phyloP scores from a whole-genome alignment of 192 early-diverging fungal genomes.

The Chytriomyces confervae region DNA sequence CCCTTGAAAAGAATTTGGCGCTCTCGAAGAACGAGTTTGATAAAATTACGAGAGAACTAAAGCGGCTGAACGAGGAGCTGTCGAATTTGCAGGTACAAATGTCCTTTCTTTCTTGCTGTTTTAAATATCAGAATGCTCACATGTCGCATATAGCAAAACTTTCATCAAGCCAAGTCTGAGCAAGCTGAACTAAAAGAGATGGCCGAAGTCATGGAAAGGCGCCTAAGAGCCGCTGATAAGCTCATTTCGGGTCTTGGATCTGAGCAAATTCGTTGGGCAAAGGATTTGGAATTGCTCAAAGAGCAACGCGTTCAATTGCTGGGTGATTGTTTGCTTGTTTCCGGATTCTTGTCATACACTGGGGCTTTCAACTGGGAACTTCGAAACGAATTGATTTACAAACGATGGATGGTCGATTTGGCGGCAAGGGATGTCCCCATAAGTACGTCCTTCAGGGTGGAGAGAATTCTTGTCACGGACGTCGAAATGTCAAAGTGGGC shows the following conservation, averaged over 20 bases:
- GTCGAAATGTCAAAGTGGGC: slow-evolving; percentile 67
- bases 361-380: slow-evolving; percentile 71
- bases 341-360: slow-evolving; percentile 66
- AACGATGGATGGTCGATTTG: slow-evolving; percentile 61
- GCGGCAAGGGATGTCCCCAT: slow-evolving; percentile 50
- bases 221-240: slow-evolving; percentile 65
- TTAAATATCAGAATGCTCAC: background rate
- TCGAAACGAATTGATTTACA: slow-evolving; percentile 64
- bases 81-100: slow-evolving; percentile 46
- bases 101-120: background rate
- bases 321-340: slow-evolving; percentile 65
- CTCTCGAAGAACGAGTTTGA: slow-evolving; percentile 66
- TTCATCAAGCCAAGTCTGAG: slow-evolving; percentile 65
- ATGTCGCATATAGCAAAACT: slow-evolving; percentile 38
- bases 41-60: slow-evolving; percentile 64
- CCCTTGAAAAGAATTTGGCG: slow-evolving; percentile 62
- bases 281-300: slow-evolving; percentile 59
- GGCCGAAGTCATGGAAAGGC: slow-evolving; percentile 69
- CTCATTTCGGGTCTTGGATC: slow-evolving; percentile 67
- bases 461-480: slow-evolving; percentile 59
- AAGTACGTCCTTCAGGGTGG: slow-evolving; percentile 55
- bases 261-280: slow-evolving; percentile 64
- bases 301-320: slow-evolving; percentile 62
- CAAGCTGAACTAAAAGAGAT: slow-evolving; percentile 67
- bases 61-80: slow-evolving; percentile 59